A percentile compares a stretch with the other conserved stretches of the same genome.
Evolutionary conservation across 768 basidiomycete genomes (phyloP).

Genomic region (Cystofilobasidium ferigula): DNA sequence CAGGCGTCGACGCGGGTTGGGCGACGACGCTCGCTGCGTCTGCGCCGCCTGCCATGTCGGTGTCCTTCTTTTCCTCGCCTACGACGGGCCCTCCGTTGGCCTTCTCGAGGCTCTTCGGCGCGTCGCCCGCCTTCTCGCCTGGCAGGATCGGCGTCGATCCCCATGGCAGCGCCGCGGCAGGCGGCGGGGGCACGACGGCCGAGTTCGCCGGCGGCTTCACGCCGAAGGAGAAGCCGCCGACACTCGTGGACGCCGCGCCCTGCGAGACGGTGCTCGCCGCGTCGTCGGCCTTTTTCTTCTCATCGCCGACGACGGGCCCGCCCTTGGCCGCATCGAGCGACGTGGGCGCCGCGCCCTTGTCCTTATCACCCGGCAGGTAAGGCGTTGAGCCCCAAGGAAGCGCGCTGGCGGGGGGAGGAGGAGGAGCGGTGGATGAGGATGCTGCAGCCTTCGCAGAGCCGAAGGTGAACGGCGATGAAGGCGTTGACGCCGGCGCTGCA

Average conservation of each 20-base stretch:
- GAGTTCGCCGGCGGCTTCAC: background rate
- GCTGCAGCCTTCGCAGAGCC: background rate
- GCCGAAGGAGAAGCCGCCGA: background rate
- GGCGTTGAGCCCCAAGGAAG: conserved; percentile 11
- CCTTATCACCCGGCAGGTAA: background rate
- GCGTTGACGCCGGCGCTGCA: background rate
- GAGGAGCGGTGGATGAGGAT: conserved; percentile 1
- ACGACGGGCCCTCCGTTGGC: background rate
- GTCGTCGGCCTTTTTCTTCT: background rate
- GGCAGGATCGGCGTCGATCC: background rate
- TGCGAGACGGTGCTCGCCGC: conserved; percentile 3
- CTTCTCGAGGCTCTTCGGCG: background rate
- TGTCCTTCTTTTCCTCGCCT: background rate
- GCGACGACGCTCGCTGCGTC: background rate
- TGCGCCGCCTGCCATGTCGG: background rate
- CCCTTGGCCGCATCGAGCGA: background rate
- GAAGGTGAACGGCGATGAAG: conserved; percentile 11
- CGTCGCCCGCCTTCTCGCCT: background rate
- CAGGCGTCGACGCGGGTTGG: background rate
- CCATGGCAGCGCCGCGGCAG: background rate
- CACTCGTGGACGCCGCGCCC: conserved; percentile 7
- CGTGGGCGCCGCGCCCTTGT: background rate
- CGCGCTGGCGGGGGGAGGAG: background rate
- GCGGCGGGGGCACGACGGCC: background rate
- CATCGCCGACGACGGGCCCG: background rate